Base-by-base conservation (phyloP, 2,329 filamentous ascomycete genomes). In the Acrocalymma vagum region DNA sequence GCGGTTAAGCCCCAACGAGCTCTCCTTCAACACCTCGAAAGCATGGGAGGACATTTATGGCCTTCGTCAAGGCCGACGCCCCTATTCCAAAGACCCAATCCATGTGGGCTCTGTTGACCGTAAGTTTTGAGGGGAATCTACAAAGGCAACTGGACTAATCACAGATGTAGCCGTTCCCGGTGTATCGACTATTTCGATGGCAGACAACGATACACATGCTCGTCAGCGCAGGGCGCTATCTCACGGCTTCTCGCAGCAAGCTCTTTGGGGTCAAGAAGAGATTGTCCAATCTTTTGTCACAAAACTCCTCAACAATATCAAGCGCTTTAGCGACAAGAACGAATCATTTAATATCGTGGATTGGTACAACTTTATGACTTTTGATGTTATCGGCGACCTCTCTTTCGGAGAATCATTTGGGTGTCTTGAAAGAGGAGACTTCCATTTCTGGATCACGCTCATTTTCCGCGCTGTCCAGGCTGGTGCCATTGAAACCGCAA, bases 331-430 rank as follows among this genome's bases (percentile, higher is more conserved):
- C 6, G 25, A 38, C 5, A 42, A 42, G 13, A 45, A 44, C 32
- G 18, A 27, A 21, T 24, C 39, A 9, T 31, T 42, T 15, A 47
- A 59, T 27, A 34, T 57, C 3, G 38, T 31, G 4, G 38, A 50
- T 14, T 57, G 55, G 49, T 54, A 51, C 17, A 39, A 36, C 14
- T 51, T 47, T 14, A 50, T 38, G 3, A 61, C 53, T 3, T 54
- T 57, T 27, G 53, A 56, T 26, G 31, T 56, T 9, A 54, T 55
- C 43, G 74, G 73, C n/a, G 73, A 76, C 47, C 65, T 81, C 29
- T 75, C 77, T 0, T 79, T 81, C 47, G 78, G 78, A 0, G 70
- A 75, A 4, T 69, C 75, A 0, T 80, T 58, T 29, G 56, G 52
- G 9, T 54, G 56, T 17, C 28, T 60, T 10, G 25, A 42, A 18